Base-by-base conservation (phyloP, 768 basidiomycete species). In the Tricholoma matsutake region DNA sequence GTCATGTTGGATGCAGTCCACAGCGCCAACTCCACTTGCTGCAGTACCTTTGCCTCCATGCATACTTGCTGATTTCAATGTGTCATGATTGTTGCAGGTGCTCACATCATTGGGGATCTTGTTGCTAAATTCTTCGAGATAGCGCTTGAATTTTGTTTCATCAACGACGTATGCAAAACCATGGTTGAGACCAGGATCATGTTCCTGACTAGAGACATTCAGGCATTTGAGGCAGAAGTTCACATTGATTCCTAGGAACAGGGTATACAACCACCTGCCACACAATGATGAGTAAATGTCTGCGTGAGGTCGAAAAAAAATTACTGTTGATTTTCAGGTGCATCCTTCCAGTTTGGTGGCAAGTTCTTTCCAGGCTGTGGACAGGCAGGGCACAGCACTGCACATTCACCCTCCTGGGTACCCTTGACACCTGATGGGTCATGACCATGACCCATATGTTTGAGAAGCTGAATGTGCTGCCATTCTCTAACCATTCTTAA, bases 371-470 rank as follows among this genome's bases (percentile, higher is more conserved):
- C 22, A 25, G 22, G 22, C 22, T 25, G 22, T 3, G 3, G 22
- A 25, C 22, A 25, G 22, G 22, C 68, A 7, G 68, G 69, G 45
- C 73, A 74, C n/a, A 63, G 13, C 6, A 73, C 56, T 1, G 69
- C 71, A 22, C 66, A 64, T 43, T 70, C 61, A 0, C 70, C 67
- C 1, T 25, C 25, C 43, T 62, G 22, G 22, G 22, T 25, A 25
- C 22, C 22, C 22, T 25, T 25, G 22, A 25, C 22, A 25, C 22
- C 22, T 25, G 22, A 25, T 25, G 22, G 22, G 22, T 25, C 22
- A 25, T 25, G 22, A 25, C 22, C 22, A 25, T 25, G 22, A 25
- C 22, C 22, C 22, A 25, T 25, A 25, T 3, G 3, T 25, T 25
- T 25, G 22, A 25, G 22, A 25, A 25, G 22, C 22, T 3, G 3